A percentile compares a stretch with the other conserved stretches of the same genome.
These are phyloP conservation scores for Aspergillus cavernicola DNA, from an alignment of 495 filamentous ascomycete species.

Conservation along the genomic window DNA sequence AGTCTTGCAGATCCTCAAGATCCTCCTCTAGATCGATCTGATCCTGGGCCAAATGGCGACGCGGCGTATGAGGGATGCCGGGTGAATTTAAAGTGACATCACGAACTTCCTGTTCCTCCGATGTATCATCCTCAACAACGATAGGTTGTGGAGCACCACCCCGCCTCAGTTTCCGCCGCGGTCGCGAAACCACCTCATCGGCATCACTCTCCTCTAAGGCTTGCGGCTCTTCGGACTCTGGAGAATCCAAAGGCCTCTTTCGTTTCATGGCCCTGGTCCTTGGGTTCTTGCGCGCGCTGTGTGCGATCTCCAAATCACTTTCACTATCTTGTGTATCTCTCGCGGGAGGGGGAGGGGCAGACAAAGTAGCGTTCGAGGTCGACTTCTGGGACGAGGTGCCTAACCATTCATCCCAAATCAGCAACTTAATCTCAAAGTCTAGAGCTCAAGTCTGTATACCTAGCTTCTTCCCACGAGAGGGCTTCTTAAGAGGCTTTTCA, in stretches of 20 bases:
- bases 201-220: constrained; percentile 25
- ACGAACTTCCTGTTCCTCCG: constrained; percentile 29
- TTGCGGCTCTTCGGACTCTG: neutral
- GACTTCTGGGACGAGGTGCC: neutral
- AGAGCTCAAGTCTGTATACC: neutral
- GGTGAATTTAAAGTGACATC: constrained; percentile 28
- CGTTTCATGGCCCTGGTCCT: constrained; percentile 9
- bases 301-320: constrained; percentile 16
- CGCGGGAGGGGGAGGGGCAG: neutral
- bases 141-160: constrained; percentile 16
- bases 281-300: constrained; percentile 17
- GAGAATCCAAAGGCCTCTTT: constrained; percentile 13
- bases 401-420: neutral
- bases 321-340: constrained; percentile 12
- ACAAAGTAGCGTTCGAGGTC: neutral
- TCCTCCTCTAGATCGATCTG: constrained; percentile 43
- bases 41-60: constrained; percentile 24
- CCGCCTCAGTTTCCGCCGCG: constrained; percentile 33
- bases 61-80: constrained; percentile 25
- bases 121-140: constrained; percentile 21
- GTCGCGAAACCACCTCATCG: constrained; percentile 22
- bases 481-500: neutral
- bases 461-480: neutral
- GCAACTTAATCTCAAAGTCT: neutral
- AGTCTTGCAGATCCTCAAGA: constrained; percentile 43